Conservation (phyloP, 805 yeast species). For the Suhomyces sp. region DNA sequence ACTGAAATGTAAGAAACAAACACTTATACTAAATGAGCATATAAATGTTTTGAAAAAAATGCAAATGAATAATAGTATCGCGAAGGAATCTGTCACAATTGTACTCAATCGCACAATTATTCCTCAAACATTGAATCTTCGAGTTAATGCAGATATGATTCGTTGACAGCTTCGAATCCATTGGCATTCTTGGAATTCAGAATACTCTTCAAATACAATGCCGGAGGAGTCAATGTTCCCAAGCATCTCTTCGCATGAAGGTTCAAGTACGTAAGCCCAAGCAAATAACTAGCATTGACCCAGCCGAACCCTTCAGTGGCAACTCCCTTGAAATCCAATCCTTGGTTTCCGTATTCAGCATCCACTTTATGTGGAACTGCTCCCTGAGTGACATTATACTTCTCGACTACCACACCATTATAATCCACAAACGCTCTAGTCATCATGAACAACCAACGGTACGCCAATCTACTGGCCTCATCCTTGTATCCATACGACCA, state of each 20-base stretch:
- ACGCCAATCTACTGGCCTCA: conserved; percentile 68
- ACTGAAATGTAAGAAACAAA: too few relatives aligned
- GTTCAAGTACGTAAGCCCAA: conserved; percentile 69
- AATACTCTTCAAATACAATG: conserved; percentile 50
- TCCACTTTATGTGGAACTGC: conserved; percentile 87
- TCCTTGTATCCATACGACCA: conserved; percentile 64
- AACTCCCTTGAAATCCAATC: conserved; percentile 86
- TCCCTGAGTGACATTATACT: conserved; percentile 83
- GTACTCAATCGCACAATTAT: too few relatives aligned
- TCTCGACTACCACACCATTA: conserved; percentile 94
- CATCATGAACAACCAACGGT: conserved; percentile 88
- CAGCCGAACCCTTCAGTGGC: conserved; percentile 98
- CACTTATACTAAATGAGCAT: too few relatives aligned
- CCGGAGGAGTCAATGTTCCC: conserved; percentile 77
- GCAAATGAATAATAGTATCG: too few relatives aligned
- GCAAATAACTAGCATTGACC: conserved; percentile 85
- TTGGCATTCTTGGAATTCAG: too few relatives aligned
- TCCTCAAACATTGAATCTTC: too few relatives aligned
- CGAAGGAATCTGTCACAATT: too few relatives aligned
- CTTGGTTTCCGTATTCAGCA: conserved; percentile 97
- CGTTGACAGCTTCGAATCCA: too few relatives aligned
- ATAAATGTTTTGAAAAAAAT: too few relatives aligned
- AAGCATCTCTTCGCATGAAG: conserved; percentile 70
- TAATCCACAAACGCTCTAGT: conserved; percentile 87
- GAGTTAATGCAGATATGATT: too few relatives aligned